phyloP scores from a whole-genome alignment of 2,329 filamentous ascomycete genomes.

The Helotiales sp. region DNA sequence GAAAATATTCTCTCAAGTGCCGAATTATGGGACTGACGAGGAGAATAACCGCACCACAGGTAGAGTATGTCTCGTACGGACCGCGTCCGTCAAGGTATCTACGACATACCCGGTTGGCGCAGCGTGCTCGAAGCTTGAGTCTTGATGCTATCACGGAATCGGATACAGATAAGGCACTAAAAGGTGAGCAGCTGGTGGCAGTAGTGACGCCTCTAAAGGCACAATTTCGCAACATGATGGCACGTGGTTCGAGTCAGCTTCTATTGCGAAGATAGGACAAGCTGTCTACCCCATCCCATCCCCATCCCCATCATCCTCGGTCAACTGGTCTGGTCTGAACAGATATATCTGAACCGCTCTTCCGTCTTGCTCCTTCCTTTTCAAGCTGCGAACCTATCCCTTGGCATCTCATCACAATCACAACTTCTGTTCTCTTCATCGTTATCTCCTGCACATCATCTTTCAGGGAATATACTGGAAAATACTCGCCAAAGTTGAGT shows the following conservation, averaged over 20 bases:
- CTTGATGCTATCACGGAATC: neutral
- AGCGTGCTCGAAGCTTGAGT: neutral
- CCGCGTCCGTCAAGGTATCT: neutral
- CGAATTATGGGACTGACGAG: neutral
- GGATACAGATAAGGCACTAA: neutral
- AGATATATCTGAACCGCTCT: neutral
- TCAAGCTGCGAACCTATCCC: neutral
- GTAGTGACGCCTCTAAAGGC: neutral
- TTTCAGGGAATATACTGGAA: neutral
- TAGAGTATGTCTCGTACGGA: too few species aligned
- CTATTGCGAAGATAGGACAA: neutral
- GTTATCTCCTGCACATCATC: neutral
- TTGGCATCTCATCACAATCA: neutral
- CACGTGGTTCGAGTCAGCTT: slow-evolving; percentile 12
- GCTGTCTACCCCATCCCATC: neutral
- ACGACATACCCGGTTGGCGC: neutral
- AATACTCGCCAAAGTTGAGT: neutral
- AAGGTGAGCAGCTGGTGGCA: neutral
- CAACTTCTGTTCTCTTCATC: neutral
- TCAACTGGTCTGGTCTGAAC: neutral
- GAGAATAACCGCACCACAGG: neutral
- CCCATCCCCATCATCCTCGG: neutral
- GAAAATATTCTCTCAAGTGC: neutral
- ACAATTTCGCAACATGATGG: neutral
- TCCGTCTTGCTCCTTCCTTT: neutral